Evolutionary conservation across 2,329 filamentous ascomycete species (phyloP), one percentile per base, ranked within the genome.

Genomic region (Blumeriella jaapii): DNA sequence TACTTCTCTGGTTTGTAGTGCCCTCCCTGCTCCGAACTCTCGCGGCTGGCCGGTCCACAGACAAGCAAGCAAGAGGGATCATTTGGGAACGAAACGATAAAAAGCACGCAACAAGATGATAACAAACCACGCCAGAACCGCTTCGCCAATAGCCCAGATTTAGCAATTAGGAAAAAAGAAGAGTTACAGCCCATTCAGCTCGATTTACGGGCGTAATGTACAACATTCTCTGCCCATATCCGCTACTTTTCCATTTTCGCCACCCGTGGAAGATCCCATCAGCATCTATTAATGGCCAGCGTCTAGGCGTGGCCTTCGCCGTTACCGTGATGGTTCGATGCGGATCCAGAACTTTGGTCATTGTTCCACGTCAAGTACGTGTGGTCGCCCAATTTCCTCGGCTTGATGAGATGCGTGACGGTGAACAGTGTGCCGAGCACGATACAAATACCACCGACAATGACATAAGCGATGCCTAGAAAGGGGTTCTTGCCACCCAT

Each of bases 281-380:
- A n/a, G 31, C n/a, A 15, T 26, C 14, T 29, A 5, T 4, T n/a
- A 25, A 10, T 14, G 10, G 11, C 5, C 3, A n/a, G n/a, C 11
- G 6, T 20, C 29, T 36, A 36, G 18, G 39, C 34, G 34, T 38
- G 34, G 8, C 31, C 39, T n/a, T 34, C 38, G 4, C 32, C 29
- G 28, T 25, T 23, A 23, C 42, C 41, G 34, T 78, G 69, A 44
- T 79, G 73, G 40, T 77, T 74, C 28, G 61, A 63, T 2, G 64
- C 64, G 15, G 64, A 56, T 12, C 67, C 70, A 7, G 25, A 22
- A 29, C 71, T 65, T 41, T 72, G 64, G 29, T 82, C 77, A 43
- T 76, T 80, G 58, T 96, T 95, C 91, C 91, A 98, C 15, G 84
- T 91, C 31, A 98, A 71, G 58, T 98, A 96, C 6, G 86, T 95